phyloP scores from a whole-genome alignment of 108 stramenopile genomes.

The Nitzschia sp. region DNA sequence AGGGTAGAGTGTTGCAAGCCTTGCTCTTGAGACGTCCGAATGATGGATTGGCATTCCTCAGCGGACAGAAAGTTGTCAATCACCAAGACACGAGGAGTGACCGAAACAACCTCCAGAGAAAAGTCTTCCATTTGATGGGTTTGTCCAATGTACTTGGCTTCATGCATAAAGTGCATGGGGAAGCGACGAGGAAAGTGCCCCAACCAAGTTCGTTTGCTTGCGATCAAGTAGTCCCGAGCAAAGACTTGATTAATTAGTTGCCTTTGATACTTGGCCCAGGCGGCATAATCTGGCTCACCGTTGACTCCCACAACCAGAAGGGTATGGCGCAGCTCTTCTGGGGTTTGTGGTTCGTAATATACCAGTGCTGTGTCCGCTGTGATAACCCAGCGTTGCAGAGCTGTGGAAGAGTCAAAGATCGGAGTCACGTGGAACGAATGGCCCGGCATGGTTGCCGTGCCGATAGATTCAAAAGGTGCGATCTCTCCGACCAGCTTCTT shows the following conservation, averaged over 20 bases:
- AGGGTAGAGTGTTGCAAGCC: constrained; percentile 68
- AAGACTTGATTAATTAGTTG: constrained; percentile 60
- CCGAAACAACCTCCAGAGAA: constrained; percentile 55
- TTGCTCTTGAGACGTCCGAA: constrained; percentile 46
- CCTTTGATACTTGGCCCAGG: constrained; percentile 50
- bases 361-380: constrained; percentile 73
- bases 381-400: constrained; percentile 65
- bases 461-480: constrained; percentile 75
- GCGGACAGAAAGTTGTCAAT: constrained; percentile 72
- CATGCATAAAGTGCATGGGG: constrained; percentile 63
- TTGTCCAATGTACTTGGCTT: constrained; percentile 71
- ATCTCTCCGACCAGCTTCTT: constrained; percentile 63
- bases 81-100: constrained; percentile 67
- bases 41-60: constrained; percentile 65
- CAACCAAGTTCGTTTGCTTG: constrained; percentile 65
- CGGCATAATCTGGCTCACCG: constrained; percentile 18
- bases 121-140: constrained; percentile 40
- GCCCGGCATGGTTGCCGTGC: constrained; percentile 77
- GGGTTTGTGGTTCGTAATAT: constrained; percentile 65
- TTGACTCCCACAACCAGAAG: constrained; percentile 9
- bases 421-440: constrained; percentile 75
- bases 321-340: constrained; percentile 31
- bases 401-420: constrained; percentile 56
- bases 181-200: constrained; percentile 73
- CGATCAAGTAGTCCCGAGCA: constrained; percentile 66